phyloP scores from a whole-genome alignment of 345 rosid species.

The Gossypium rotundifolium region DNA sequence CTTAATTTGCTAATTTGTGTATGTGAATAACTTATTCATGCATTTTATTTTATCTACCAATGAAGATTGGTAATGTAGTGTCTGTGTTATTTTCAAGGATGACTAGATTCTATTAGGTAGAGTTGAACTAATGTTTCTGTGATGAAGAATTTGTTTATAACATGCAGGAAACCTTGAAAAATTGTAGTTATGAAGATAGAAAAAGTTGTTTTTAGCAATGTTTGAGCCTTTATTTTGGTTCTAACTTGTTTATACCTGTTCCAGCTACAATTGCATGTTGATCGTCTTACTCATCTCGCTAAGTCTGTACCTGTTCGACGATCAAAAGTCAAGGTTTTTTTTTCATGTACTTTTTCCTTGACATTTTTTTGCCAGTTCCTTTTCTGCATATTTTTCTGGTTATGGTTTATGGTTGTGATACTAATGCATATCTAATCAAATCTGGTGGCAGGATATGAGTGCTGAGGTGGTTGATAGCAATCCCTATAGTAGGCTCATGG shows the following conservation, averaged over 20 bases:
- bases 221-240: neutral
- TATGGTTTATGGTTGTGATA: neutral
- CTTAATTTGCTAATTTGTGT: neutral
- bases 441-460: conserved; percentile 72
- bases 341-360: neutral
- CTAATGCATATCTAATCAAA: conserved; percentile 1
- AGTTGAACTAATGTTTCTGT: neutral
- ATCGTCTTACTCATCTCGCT: conserved; percentile 45
- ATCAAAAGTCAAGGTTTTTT: neutral
- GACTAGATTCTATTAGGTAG: neutral
- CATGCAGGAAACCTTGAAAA: neutral
- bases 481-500: conserved; percentile 99
- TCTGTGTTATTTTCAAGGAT: neutral
- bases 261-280: conserved; percentile 24
- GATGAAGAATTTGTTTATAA: neutral
- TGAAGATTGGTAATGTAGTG: neutral
- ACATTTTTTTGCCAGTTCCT: neutral
- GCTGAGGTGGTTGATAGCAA: conserved; percentile 94
- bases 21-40: neutral
- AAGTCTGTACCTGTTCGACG: conserved; percentile 23
- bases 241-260: neutral
- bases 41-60: neutral
- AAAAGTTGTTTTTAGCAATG: neutral
- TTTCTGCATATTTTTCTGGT: neutral
- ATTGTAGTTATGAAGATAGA: neutral